Conservation (phyloP, 2,329 filamentous ascomycete genomes). For the Apiospora malaysiana region DNA sequence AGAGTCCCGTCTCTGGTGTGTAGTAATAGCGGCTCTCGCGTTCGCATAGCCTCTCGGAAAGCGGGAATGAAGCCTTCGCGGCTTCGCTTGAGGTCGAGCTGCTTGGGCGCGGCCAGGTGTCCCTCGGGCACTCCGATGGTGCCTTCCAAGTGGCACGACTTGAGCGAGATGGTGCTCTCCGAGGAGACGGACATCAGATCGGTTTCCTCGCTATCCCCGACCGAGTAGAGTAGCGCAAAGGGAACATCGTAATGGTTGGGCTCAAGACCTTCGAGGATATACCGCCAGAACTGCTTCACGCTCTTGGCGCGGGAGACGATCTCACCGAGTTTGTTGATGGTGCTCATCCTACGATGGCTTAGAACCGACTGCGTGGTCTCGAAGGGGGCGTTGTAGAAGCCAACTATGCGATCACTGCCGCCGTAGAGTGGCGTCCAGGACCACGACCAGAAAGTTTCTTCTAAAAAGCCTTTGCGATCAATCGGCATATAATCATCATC, state of each 20-base stretch:
- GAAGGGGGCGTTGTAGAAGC: conserved; percentile 48
- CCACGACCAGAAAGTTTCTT: conserved; percentile 48
- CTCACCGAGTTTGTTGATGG: conserved; percentile 42
- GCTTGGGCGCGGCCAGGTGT: conserved; percentile 40
- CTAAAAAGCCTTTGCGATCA: conserved; percentile 42
- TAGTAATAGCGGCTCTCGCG: conserved; percentile 40
- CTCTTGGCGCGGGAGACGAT: conserved; percentile 39
- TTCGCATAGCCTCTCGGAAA: conserved; percentile 46
- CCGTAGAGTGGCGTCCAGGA: conserved; percentile 46
- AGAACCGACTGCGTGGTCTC: conserved; percentile 44
- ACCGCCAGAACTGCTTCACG: conserved; percentile 43
- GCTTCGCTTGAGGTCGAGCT: conserved; percentile 43
- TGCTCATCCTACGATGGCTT: conserved; percentile 41
- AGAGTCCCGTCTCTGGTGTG: conserved; percentile 51
- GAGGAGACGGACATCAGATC: conserved; percentile 43
- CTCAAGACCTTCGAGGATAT: conserved; percentile 40
- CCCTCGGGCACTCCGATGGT: conserved; percentile 42
- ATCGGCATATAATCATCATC: conserved; percentile 43
- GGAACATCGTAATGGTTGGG: conserved; percentile 46
- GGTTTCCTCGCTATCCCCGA: conserved; percentile 44
- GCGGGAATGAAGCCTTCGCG: conserved; percentile 43
- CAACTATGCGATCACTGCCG: conserved; percentile 41
- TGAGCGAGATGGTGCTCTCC: conserved; percentile 43
- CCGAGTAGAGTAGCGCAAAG: conserved; percentile 48
- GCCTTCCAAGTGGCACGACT: conserved; percentile 44